Evolutionary conservation across 192 early-diverging fungal species (phyloP).

Genomic region (Endogone sp.): DNA sequence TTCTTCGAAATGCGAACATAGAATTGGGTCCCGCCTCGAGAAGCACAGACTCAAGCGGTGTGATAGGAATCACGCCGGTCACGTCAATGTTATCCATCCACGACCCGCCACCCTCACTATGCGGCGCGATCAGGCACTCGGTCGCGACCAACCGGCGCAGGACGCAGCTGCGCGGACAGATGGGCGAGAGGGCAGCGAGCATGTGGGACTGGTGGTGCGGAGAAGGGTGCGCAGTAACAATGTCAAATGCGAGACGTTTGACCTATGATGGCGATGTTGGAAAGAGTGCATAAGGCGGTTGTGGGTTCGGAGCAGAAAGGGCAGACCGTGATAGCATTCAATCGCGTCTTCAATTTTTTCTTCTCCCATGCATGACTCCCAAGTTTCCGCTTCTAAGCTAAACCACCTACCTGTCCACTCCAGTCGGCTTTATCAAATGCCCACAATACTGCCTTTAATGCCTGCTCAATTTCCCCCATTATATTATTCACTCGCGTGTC

Average conservation of each 20-base stretch:
- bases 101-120: no score
- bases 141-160: background rate
- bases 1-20: background rate
- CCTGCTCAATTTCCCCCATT: background rate
- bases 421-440: background rate
- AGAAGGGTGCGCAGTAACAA: background rate
- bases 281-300: no score
- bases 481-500: background rate
- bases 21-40: background rate
- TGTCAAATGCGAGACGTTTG: background rate
- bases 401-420: background rate
- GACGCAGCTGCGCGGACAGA: background rate
- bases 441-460: background rate
- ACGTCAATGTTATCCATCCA: background rate
- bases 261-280: background rate
- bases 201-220: conserved; percentile 8
- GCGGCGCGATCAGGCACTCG: no score
- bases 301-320: no score
- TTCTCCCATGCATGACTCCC: no score
- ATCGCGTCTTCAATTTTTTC: no score
- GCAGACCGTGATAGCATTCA: no score
- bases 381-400: background rate
- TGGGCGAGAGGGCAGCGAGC: conserved; percentile 4
- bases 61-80: background rate
- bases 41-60: background rate